phyloP scores from a whole-genome alignment of 176 grass and related monocot genomes.

The Saccharum officinarum region DNA sequence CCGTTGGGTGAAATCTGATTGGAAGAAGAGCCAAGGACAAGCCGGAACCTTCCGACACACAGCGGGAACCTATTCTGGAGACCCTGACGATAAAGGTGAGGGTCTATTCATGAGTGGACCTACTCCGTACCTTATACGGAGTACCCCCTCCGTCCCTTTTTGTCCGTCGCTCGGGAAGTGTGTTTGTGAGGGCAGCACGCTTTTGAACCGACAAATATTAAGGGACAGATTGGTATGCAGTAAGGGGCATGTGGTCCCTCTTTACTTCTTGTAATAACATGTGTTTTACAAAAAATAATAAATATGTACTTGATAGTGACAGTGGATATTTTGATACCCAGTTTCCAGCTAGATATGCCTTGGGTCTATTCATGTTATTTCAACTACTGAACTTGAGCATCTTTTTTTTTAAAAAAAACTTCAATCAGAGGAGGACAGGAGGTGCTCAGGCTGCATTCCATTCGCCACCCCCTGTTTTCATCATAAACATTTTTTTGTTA shows the following conservation, averaged over 20 bases:
- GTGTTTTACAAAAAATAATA: background rate
- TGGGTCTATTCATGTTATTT: background rate
- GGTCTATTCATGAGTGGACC: background rate
- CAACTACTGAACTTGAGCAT: background rate
- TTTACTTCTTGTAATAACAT: background rate
- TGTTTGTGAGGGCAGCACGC: too few species aligned
- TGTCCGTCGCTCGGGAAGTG: too few species aligned
- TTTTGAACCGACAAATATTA: too few species aligned
- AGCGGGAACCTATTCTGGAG: conserved; percentile 68
- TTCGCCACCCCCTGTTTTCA: background rate
- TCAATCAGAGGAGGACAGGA: background rate
- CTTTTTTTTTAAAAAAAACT: background rate
- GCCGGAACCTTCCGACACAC: conserved; percentile 71
- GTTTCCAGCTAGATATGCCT: background rate
- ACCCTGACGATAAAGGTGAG: conserved; percentile 80
- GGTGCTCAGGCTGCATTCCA: background rate
- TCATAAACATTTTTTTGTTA: background rate
- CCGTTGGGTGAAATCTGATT: conserved; percentile 89
- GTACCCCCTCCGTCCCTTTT: too few species aligned
- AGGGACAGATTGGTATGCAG: too few species aligned
- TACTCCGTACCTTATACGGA: too few species aligned
- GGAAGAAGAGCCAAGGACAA: conserved; percentile 87
- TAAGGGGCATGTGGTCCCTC: background rate
- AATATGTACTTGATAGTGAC: background rate
- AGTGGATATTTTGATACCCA: background rate